Conservation (phyloP, 2,329 filamentous ascomycete species). For the Monilinia fructigena region DNA sequence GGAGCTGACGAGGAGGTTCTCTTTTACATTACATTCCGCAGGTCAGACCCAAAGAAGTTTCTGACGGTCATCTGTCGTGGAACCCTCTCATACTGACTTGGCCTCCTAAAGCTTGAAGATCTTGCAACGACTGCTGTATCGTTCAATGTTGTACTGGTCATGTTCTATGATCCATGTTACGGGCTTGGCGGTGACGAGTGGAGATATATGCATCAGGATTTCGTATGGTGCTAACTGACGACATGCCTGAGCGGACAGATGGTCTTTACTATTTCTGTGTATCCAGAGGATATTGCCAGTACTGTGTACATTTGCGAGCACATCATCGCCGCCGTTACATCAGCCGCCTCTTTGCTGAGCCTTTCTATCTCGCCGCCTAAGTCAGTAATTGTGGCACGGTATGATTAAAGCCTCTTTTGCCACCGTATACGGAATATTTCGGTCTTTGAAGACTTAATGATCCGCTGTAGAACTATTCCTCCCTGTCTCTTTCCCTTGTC, state of each 20-base stretch:
- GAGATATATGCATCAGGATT: not conserved
- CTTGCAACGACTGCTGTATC: constrained; percentile 2
- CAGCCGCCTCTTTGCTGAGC: not conserved
- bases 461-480: not conserved
- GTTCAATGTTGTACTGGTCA: not conserved
- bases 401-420: constrained; percentile 2
- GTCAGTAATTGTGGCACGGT: not conserved
- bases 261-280: not conserved
- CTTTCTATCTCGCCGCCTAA: not conserved
- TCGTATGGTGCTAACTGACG: not conserved
- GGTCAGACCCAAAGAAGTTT: too few species aligned
- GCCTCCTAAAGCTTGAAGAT: not conserved
- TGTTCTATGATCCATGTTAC: not conserved
- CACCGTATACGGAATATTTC: constrained; percentile 1
- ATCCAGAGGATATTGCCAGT: not conserved
- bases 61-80: too few species aligned
- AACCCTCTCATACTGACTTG: too few species aligned
- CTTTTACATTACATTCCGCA: too few species aligned
- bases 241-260: constrained; percentile 4
- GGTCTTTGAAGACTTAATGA: not conserved
- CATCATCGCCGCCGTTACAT: not conserved
- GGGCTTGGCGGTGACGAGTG: not conserved
- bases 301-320: not conserved
- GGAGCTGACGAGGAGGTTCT: too few species aligned
- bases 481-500: not conserved